Percentiles rank a stretch among this genome's conserved stretches.
phyloP scores from a whole-genome alignment of 352 stramenopile genomes.

The Phytophthora pisi region DNA sequence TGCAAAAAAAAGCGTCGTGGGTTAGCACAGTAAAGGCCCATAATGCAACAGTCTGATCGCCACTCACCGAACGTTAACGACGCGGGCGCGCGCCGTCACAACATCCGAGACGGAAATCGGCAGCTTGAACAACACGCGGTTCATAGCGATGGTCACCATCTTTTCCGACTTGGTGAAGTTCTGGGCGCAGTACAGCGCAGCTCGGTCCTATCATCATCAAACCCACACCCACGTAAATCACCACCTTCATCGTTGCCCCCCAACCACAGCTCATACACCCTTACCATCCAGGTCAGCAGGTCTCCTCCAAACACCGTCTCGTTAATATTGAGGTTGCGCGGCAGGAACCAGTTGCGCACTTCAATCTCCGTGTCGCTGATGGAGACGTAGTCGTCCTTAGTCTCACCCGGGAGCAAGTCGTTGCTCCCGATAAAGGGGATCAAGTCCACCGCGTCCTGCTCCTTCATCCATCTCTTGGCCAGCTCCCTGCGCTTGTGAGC shows the following conservation, averaged over 20 bases:
- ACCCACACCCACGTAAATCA: neutral
- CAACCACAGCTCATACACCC: neutral
- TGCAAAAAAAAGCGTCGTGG: constrained; percentile 9
- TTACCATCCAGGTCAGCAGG: constrained; percentile 67
- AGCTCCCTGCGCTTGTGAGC: constrained; percentile 48
- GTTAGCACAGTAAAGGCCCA: constrained; percentile 3
- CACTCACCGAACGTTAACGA: constrained; percentile 68
- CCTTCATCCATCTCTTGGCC: constrained; percentile 43
- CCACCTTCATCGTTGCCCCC: neutral
- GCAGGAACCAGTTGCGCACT: constrained; percentile 74
- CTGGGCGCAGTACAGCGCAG: constrained; percentile 68
- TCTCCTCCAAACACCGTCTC: constrained; percentile 74
- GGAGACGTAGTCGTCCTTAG: constrained; percentile 48
- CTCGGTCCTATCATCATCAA: constrained; percentile 49
- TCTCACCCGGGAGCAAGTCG: constrained; percentile 41
- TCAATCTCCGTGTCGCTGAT: constrained; percentile 70
- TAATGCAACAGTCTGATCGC: neutral
- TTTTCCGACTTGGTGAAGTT: constrained; percentile 78
- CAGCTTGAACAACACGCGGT: constrained; percentile 75
- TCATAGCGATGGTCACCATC: constrained; percentile 82
- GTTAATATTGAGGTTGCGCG: constrained; percentile 75
- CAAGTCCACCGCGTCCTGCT: constrained; percentile 52
- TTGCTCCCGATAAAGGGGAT: constrained; percentile 40
- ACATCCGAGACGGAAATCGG: constrained; percentile 63
- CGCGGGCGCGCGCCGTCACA: constrained; percentile 63